Percentiles rank a stretch among this genome's conserved stretches.
phyloP scores from a whole-genome alignment of 140 eudicot species.

The Flaveria floridana region DNA sequence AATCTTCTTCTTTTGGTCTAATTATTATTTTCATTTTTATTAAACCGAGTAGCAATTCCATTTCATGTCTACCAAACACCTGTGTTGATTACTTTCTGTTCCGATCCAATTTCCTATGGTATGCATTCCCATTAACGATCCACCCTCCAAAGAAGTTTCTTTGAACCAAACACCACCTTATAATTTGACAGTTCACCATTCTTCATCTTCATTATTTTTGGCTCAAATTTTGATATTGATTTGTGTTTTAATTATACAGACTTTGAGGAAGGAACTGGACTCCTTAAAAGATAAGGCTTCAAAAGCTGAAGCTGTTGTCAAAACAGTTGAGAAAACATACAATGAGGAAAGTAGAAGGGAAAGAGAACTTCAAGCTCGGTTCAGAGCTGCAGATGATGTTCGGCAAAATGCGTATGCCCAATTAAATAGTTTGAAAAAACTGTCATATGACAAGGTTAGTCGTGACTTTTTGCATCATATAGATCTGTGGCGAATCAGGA shows the following conservation, averaged over 20 bases:
- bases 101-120: background rate
- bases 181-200: background rate
- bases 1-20: background rate
- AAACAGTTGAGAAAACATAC: conserved; percentile 46
- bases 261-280: conserved; percentile 70
- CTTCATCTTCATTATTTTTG: background rate
- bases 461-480: conserved; percentile 7
- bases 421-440: conserved; percentile 47
- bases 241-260: conserved; percentile 39
- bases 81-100: conserved; percentile 6
- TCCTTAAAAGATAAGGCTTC: conserved; percentile 44
- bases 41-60: background rate
- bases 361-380: conserved; percentile 55
- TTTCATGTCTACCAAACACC: background rate
- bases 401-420: conserved; percentile 66
- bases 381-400: conserved; percentile 60
- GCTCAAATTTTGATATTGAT: background rate
- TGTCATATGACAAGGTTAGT: conserved; percentile 71
- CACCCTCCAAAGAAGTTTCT: background rate
- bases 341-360: conserved; percentile 50
- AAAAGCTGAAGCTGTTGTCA: conserved; percentile 49
- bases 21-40: background rate
- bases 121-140: background rate
- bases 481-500: conserved; percentile 13
- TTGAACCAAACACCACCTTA: background rate